Evolutionary conservation across 805 yeast genomes (phyloP), one percentile per base, ranked within the genome.

Genomic region (Suhomyces xylopsoci): DNA sequence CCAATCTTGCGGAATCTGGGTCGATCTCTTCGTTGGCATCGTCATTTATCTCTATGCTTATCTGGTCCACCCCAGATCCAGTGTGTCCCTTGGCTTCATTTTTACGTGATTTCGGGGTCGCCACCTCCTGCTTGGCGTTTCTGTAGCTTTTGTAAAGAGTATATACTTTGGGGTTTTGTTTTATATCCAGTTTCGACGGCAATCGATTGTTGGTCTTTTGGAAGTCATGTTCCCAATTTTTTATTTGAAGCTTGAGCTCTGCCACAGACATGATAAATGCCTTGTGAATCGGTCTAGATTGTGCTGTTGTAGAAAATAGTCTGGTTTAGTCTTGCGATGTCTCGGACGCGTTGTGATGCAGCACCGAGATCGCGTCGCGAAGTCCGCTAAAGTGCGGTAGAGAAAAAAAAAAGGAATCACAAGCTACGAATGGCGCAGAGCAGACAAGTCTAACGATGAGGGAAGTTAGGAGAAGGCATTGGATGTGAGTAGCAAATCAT

Each of bases 211-310:
- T 50, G 19, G 48, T 28, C n/a, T 63, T 54, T 8, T 60, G 58
- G 53, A 74, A 76, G 26, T 51, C 57, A 48, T 67, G 63, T 54
- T 76, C 80, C 80, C 80, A 76, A 14, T 55, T 60, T 52, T 76
- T 76, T 45, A 75, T 74, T 48, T 64, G 58, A 47, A 55, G 62
- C 54, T 65, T 69, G 7, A 71, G 53, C 48, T 56, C 58, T 10
- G 43, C 47, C 20, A 47, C 43, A 9, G 49, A 47, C 48, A 32
- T 32, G 38, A 30, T 34, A 22, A 19, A 19, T 38, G 32, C 12
- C 32, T 10, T 28, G 14, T 10, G n/a, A 38, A 5, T 38, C 17
- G 36, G 36, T 32, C 9, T n/a, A n/a, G 17, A n/a, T n/a, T n/a
- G 36, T n/a, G 9, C 12, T 9, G 36, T 32, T 32, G 36, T 7